Base-by-base conservation (phyloP, 306 rosid species). In the Corylus americana region DNA sequence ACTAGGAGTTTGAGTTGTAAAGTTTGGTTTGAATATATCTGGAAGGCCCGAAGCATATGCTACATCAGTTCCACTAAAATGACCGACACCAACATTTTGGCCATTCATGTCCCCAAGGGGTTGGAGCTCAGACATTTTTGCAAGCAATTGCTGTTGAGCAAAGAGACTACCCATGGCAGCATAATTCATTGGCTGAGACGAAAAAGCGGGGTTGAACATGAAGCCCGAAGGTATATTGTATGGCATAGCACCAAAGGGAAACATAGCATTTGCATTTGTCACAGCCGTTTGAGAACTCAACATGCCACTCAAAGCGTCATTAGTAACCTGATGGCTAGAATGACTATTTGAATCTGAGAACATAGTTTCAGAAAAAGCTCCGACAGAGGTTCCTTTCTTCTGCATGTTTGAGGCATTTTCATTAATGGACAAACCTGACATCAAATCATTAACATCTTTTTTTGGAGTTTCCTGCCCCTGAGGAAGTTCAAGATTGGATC, bases 41-140 rank as follows among this genome's bases (percentile, higher is more conserved):
- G 99, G 99, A 55, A 93, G 77, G 42, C 97, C 85, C 3, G 91
- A 37, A 49, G 74, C n/a, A 83, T 77, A 79, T 61, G 84, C 86
- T 77, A 85, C 93, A 73, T 82, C 86, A 61, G 86, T 64, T 67
- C 96, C 93, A 80, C 83, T 77, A 74, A 79, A 57, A 42, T 82
- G 91, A 87, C 88, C 61, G 69, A 79, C 77, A 45, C 90, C 85
- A 50, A 80, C 79, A 75, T 86, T 85, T 81, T 78, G 91, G 82
- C 87, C 83, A 72, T 83, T 90, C 84, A 79, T 75, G 80, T 90
- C 89, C 77, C 87, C 89, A 63, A 89, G 86, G 77, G 91, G 97
- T 80, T 91, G 98, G 78, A 90, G 83, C 84, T 85, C 87, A 55
- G 97, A 90, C 95, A 92, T 92, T 74, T 97, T 87, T n/a, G 96